These are phyloP conservation scores for Spergularia marina DNA, from an alignment of 148 eudicot genomes.

Conservation along the genomic window DNA sequence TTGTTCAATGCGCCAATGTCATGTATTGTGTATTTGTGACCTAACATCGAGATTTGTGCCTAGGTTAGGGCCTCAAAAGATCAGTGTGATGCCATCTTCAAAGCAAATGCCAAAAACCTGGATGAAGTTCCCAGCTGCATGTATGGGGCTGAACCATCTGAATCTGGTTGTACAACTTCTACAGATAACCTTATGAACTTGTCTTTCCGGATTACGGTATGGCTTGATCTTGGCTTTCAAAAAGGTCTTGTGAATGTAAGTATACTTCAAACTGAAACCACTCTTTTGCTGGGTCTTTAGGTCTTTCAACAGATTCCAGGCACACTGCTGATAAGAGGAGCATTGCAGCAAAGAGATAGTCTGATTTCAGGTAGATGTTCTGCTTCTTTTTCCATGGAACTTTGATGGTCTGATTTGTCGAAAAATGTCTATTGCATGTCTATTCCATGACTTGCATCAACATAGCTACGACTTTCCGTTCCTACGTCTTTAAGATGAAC, in stretches of 20 bases:
- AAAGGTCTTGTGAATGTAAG: not conserved
- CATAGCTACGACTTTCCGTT: not conserved
- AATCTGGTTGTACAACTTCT: constrained; percentile 26
- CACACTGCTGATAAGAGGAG: constrained; percentile 77
- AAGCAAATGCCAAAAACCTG: constrained; percentile 33
- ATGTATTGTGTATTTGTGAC: not conserved
- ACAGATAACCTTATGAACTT: constrained; percentile 17
- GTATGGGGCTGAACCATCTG: constrained; percentile 14
- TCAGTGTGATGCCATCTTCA: constrained; percentile 51
- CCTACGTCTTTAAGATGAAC: not conserved
- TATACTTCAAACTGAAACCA: not conserved
- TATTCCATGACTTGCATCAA: not conserved
- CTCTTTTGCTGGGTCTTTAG: constrained; percentile 30
- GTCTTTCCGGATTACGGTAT: constrained; percentile 65
- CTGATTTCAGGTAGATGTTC: constrained; percentile 43
- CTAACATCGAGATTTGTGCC: not conserved
- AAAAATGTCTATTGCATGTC: not conserved
- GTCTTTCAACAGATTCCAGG: constrained; percentile 94
- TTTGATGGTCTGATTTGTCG: not conserved
- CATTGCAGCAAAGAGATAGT: constrained; percentile 47
- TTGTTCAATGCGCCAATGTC: not conserved
- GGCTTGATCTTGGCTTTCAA: constrained; percentile 4
- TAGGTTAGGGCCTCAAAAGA: constrained; percentile 51
- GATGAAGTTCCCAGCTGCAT: constrained; percentile 25
- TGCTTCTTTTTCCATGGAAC: not conserved